phyloP scores from a whole-genome alignment of 441 rosid genomes.

The California macrophylla region DNA sequence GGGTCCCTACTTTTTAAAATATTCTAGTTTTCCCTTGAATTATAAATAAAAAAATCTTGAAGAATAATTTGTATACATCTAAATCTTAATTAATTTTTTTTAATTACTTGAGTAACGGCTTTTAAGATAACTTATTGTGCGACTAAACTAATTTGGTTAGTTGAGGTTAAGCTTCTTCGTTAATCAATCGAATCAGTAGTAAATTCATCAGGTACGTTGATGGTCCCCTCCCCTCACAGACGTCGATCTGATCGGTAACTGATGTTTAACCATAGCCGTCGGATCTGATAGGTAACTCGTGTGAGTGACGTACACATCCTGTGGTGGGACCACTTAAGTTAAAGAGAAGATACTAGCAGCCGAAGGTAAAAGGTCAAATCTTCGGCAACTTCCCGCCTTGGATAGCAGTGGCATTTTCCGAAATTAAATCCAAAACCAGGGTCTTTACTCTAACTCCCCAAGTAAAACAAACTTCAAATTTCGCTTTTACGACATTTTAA shows the following conservation, averaged over 20 bases:
- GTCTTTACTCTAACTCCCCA: neutral
- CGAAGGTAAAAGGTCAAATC: conserved; percentile 1
- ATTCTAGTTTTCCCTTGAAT: too few species aligned
- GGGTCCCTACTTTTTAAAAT: too few species aligned
- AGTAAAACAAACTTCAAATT: neutral
- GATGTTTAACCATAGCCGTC: neutral
- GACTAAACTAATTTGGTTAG: too few species aligned
- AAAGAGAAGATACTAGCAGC: neutral
- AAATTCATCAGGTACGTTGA: too few species aligned
- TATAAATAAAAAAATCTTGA: too few species aligned
- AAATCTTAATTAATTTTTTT: too few species aligned
- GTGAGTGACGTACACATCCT: neutral
- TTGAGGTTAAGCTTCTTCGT: too few species aligned
- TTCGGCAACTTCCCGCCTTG: neutral
- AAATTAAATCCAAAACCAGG: neutral
- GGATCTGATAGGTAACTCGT: neutral
- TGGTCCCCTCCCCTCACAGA: neutral
- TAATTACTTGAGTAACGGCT: too few species aligned
- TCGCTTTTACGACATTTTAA: neutral
- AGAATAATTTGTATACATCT: too few species aligned
- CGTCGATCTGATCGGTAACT: neutral
- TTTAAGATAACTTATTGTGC: too few species aligned
- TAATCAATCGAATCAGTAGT: too few species aligned
- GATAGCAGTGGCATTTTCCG: neutral
- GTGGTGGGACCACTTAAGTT: neutral